Percentiles rank a stretch among this genome's conserved stretches.
Evolutionary conservation across 176 grass and related monocot species (phyloP).

Genomic region (Oryza meridionalis): DNA sequence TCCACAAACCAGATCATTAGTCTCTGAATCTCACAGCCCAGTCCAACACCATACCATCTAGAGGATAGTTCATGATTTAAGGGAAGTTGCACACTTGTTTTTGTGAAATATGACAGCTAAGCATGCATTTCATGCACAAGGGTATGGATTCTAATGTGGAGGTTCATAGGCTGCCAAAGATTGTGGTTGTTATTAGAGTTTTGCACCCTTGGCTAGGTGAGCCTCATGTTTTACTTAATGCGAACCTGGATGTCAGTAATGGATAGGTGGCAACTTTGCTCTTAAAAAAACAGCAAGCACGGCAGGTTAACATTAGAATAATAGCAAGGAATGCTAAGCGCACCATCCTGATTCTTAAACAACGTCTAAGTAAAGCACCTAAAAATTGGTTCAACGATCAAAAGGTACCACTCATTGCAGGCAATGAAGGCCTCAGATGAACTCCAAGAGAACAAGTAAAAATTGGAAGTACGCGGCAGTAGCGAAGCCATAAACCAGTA

Average conservation of each 20-base stretch:
- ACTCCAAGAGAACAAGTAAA: not conserved
- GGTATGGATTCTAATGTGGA: not conserved
- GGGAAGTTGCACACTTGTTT: not conserved
- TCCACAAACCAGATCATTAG: not conserved
- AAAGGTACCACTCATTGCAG: not conserved
- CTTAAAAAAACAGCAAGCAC: not conserved
- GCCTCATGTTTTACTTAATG: not conserved
- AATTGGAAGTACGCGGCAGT: not conserved
- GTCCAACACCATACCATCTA: not conserved
- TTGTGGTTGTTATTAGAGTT: too few relatives aligned
- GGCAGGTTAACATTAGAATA: conserved; percentile 6
- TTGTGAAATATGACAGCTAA: not conserved
- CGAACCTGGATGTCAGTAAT: not conserved
- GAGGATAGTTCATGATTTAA: not conserved
- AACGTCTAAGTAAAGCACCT: not conserved
- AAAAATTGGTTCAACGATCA: not conserved
- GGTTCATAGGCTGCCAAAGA: not conserved
- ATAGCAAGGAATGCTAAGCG: not conserved
- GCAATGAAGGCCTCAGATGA: not conserved
- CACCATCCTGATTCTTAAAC: conserved; percentile 4
- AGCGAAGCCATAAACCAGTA: not conserved
- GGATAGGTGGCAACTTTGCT: not conserved
- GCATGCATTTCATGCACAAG: not conserved
- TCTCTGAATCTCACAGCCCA: not conserved
- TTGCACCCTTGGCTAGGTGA: not conserved